Conservation (phyloP, 2,329 filamentous ascomycete genomes). For the Fusarium mexicanum region DNA sequence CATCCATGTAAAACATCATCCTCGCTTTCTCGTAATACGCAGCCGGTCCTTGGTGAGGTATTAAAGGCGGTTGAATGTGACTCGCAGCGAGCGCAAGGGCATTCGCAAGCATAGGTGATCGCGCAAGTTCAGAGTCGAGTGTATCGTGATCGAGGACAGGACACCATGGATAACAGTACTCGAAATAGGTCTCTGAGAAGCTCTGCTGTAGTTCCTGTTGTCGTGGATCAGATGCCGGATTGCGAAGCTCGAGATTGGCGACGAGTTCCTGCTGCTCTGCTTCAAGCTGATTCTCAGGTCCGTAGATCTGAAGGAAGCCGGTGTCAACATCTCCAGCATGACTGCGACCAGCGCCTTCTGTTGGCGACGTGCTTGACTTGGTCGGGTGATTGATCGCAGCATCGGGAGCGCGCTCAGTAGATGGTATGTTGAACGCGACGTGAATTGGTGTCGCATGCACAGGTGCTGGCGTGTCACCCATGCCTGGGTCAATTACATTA, state of each 20-base stretch:
- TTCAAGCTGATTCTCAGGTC: constrained; percentile 46
- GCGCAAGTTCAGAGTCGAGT: constrained; percentile 44
- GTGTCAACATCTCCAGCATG: constrained; percentile 48
- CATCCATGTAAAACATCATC: constrained; percentile 53
- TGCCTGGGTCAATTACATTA: neutral
- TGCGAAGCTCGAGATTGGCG: constrained; percentile 39
- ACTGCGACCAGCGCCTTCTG: constrained; percentile 36
- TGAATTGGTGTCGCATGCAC: neutral
- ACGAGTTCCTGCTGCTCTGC: constrained; percentile 45
- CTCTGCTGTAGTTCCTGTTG: constrained; percentile 48
- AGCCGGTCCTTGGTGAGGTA: constrained; percentile 51
- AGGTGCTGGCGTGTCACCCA: constrained; percentile 6
- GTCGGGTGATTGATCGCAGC: neutral
- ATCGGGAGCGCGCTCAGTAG: neutral
- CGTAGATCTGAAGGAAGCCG: constrained; percentile 49
- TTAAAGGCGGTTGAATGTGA: constrained; percentile 53
- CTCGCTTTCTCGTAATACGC: constrained; percentile 53
- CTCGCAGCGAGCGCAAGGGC: constrained; percentile 53
- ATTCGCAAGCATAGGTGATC: constrained; percentile 50
- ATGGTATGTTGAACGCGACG: neutral
- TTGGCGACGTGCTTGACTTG: constrained; percentile 30
- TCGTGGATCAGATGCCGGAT: constrained; percentile 23
- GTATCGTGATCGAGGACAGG: constrained; percentile 50
- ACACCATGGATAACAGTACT: constrained; percentile 56
- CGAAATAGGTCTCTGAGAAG: constrained; percentile 54